Conservation (phyloP, 495 filamentous ascomycete genomes). For the Diplogelasinospora grovesii region DNA sequence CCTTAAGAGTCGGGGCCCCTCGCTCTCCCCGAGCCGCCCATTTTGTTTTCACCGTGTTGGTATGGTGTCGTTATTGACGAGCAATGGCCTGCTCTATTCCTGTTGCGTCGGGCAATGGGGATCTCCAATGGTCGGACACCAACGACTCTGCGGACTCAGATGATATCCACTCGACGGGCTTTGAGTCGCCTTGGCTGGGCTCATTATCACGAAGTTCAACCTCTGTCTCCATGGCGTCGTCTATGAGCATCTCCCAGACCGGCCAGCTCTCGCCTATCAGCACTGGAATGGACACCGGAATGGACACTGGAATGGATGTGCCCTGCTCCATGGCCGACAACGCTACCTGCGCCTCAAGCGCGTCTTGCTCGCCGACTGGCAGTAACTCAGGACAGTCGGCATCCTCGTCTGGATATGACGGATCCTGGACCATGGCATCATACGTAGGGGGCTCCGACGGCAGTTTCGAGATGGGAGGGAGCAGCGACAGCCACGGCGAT, state of each 20-base stretch:
- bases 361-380: constrained; percentile 26
- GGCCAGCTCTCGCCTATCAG: constrained; percentile 46
- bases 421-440: constrained; percentile 26
- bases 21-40: constrained; percentile 4
- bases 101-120: constrained; percentile 34
- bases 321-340: constrained; percentile 20
- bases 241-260: constrained; percentile 25
- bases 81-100: constrained; percentile 38
- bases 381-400: constrained; percentile 28
- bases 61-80: constrained; percentile 36
- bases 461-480: constrained; percentile 3
- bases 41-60: constrained; percentile 17
- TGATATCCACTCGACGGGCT: constrained; percentile 28
- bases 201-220: constrained; percentile 20
- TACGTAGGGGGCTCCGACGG: constrained; percentile 25
- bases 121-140: constrained; percentile 36
- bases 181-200: constrained; percentile 33
- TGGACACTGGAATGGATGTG: constrained; percentile 36
- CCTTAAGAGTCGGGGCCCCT: constrained; percentile 12
- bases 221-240: constrained; percentile 16
- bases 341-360: constrained; percentile 17
- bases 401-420: constrained; percentile 22
- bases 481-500: constrained; percentile 4
- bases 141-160: constrained; percentile 38
- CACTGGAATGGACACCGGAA: constrained; percentile 43